phyloP scores from a whole-genome alignment of 768 basidiomycete genomes.

The Dacryopinax primogenitus region DNA sequence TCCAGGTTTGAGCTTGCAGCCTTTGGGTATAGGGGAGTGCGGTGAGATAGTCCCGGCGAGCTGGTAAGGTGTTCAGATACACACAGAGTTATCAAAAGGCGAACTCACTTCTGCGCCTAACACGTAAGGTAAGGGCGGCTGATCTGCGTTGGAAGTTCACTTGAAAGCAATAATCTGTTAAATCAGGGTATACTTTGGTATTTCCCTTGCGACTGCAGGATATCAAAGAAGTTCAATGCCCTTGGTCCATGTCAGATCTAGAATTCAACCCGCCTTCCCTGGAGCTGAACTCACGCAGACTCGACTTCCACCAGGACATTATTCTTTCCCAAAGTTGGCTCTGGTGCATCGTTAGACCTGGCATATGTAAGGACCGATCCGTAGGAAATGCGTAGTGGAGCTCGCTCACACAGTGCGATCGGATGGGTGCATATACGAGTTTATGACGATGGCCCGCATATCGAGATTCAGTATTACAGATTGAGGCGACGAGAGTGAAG shows the following conservation, averaged over 20 bases:
- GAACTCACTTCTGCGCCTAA: slow-evolving; percentile 43
- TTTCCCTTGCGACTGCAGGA: slow-evolving; percentile 79
- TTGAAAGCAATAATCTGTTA: not conserved
- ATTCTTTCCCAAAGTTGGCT: slow-evolving; percentile 38
- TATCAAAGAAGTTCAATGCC: slow-evolving; percentile 69
- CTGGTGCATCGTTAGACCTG: slow-evolving; percentile 38
- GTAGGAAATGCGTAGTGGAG: not conserved
- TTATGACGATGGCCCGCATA: slow-evolving; percentile 73
- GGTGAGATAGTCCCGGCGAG: slow-evolving; percentile 66
- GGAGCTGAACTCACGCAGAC: slow-evolving; percentile 38
- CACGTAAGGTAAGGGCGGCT: slow-evolving; percentile 22
- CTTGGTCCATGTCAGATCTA: too few species aligned
- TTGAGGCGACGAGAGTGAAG: not conserved
- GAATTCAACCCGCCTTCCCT: too few species aligned
- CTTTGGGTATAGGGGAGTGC: slow-evolving; percentile 62
- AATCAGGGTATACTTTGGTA: slow-evolving; percentile 43
- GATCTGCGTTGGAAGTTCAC: not conserved
- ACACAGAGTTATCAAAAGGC: not conserved
- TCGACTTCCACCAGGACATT: slow-evolving; percentile 67
- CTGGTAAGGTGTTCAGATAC: slow-evolving; percentile 27
- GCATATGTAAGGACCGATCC: not conserved
- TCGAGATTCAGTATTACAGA: not conserved
- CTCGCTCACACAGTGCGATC: slow-evolving; percentile 37
- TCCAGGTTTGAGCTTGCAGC: slow-evolving; percentile 65
- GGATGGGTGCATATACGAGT: slow-evolving; percentile 55